A percentile compares a stretch with the other conserved stretches of the same genome.
Conservation (phyloP, 495 filamentous ascomycete species). For the Neurospora sp. region DNA sequence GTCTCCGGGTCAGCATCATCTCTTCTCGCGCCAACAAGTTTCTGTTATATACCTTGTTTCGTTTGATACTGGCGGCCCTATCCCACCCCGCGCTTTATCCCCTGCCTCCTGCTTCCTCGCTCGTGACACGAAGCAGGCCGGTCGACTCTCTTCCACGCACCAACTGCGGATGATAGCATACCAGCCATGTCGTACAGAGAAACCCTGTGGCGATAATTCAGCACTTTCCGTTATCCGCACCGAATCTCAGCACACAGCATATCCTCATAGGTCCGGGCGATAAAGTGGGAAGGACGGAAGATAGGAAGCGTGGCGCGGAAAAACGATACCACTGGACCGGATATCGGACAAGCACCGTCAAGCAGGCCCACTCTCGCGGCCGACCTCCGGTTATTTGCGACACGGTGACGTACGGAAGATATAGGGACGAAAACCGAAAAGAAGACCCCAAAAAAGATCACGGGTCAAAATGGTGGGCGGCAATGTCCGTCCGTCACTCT, state of each 20-base stretch:
- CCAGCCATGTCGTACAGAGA: slow-evolving; percentile 16
- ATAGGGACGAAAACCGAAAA: background rate
- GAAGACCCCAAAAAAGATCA: background rate
- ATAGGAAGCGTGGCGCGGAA: background rate
- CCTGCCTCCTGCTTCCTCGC: background rate
- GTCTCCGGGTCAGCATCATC: background rate
- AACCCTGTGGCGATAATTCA: slow-evolving; percentile 15
- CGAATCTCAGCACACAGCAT: slow-evolving; percentile 3
- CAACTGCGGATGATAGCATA: background rate
- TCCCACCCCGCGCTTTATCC: background rate
- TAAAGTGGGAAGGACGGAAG: background rate
- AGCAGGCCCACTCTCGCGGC: background rate
- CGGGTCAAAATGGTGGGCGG: slow-evolving; percentile 13
- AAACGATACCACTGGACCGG: background rate
- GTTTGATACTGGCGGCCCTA: background rate
- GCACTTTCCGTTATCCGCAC: slow-evolving; percentile 13
- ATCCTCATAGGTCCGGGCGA: background rate
- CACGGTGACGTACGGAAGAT: background rate
- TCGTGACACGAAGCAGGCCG: slow-evolving; percentile 1
- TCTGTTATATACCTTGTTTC: background rate
- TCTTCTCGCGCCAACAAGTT: slow-evolving; percentile 2
- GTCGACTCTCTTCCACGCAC: background rate
- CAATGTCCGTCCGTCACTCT: slow-evolving; percentile 5
- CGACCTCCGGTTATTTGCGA: background rate
- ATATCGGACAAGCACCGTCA: background rate